phyloP scores from a whole-genome alignment of 805 yeast species.

The Groenewaldozyma salmanticensis region DNA sequence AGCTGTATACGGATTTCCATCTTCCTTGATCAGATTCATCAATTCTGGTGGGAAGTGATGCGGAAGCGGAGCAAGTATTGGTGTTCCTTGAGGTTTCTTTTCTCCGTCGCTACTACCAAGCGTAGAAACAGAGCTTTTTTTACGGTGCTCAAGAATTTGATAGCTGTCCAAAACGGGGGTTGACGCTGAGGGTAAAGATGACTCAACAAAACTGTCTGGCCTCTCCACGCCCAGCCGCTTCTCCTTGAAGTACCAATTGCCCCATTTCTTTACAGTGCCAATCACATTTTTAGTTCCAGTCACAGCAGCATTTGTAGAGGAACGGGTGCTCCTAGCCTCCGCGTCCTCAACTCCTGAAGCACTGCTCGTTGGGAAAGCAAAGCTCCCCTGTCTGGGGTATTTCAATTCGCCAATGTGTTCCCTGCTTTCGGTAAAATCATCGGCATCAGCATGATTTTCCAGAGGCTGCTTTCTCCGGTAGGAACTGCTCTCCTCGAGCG shows the following conservation, averaged over 20 bases:
- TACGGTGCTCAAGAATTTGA: not conserved
- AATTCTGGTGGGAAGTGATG: constrained; percentile 24
- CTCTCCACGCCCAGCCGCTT: not conserved
- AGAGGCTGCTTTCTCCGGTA: not conserved
- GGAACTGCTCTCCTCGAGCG: not conserved
- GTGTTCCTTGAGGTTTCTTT: constrained; percentile 1
- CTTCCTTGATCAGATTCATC: constrained; percentile 13
- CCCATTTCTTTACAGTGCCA: constrained; percentile 21
- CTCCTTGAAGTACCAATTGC: constrained; percentile 20
- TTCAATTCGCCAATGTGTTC: constrained; percentile 17
- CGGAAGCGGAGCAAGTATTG: constrained; percentile 18
- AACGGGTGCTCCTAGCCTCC: not conserved
- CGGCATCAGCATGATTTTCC: not conserved
- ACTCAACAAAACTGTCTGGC: not conserved
- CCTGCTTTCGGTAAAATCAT: constrained; percentile 4
- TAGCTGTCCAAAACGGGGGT: not conserved
- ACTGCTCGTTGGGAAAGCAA: no score
- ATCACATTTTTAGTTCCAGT: constrained; percentile 12
- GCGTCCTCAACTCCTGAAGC: not conserved
- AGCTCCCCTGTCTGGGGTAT: constrained; percentile 2
- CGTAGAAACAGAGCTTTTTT: not conserved
- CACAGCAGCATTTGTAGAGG: constrained; percentile 1
- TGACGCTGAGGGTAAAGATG: not conserved
- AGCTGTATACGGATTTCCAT: constrained; percentile 14
- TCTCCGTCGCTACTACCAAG: no score